Evolutionary conservation across 176 grass and related monocot genomes (phyloP).

Genomic region (Tillandsia fasciculata): DNA sequence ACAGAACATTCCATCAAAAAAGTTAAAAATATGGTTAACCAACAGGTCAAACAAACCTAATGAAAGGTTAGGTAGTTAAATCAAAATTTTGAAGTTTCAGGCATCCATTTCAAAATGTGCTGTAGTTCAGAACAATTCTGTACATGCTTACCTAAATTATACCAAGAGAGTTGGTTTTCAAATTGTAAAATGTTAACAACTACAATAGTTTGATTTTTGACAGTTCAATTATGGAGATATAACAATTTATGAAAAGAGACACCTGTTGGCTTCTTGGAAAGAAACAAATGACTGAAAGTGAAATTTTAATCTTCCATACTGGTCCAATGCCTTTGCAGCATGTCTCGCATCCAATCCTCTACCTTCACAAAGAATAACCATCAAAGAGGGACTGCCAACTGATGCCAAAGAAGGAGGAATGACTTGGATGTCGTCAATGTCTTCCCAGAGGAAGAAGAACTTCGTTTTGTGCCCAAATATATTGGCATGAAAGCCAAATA

Average conservation of each 20-base stretch:
- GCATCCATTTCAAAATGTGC: too few relatives aligned
- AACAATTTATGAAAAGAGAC: not conserved
- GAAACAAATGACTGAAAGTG: slow-evolving; percentile 85
- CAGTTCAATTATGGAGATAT: not conserved
- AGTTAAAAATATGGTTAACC: too few relatives aligned
- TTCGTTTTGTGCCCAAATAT: slow-evolving; percentile 90
- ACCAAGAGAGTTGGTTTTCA: not conserved
- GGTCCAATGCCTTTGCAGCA: slow-evolving; percentile 65
- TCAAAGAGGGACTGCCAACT: slow-evolving; percentile 62
- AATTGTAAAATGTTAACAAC: too few relatives aligned
- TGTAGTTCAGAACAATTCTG: not conserved
- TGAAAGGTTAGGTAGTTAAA: too few relatives aligned
- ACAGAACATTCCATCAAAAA: too few relatives aligned
- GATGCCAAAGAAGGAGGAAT: slow-evolving; percentile 44
- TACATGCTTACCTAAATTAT: not conserved
- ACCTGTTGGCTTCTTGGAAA: slow-evolving; percentile 86
- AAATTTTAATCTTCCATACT: slow-evolving; percentile 74
- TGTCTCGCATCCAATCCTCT: slow-evolving; percentile 92
- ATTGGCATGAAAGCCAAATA: slow-evolving; percentile 80
- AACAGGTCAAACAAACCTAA: too few relatives aligned
- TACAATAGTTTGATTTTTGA: too few relatives aligned
- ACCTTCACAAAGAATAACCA: slow-evolving; percentile 64
- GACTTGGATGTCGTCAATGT: slow-evolving; percentile 87
- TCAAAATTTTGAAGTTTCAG: too few relatives aligned
- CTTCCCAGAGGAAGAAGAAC: slow-evolving; percentile 96